Base-by-base conservation (phyloP, 345 rosid genomes). In the Trapa bicornis region DNA sequence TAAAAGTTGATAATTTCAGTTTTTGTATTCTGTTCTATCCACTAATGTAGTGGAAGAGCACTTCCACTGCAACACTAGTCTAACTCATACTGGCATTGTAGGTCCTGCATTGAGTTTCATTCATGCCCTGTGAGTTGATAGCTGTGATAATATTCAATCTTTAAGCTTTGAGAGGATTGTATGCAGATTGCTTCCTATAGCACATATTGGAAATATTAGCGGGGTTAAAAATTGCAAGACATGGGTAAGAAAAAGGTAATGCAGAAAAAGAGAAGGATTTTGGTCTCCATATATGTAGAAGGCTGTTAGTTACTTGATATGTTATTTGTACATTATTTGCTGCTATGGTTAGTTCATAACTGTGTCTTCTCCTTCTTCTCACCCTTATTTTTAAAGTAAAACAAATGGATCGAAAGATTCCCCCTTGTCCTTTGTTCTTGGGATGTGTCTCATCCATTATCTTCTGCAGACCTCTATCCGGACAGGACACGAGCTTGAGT, bases 241-340 rank as follows among this genome's bases (percentile, higher is more conserved):
- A 22, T 22, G 29, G 29, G 29, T 58, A 58, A 32, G 6, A 15
- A 48, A 41, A 70, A 61, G 53, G 36, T 64, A 42, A 47, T 71
- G 75, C 74, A 22, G 72, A 61, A 71, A 71, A 52, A 61, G 66
- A 70, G 52, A 68, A 37, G 47, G 57, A 37, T 38, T 70, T 70
- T 62, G 53, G 65, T 54, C 68, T 54, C 11, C 37, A 61, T 62
- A 54, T 76, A 6, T 37, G 38, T 67, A 35, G 74, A 74, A 70
- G 82, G 72, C 66, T 11, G 42, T 57, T 67, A 65, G 47, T 61
- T 41, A 72, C 14, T 36, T 7, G 50, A 53, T 74, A 64, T 63
- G 72, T 64, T 67, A 66, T 37, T 65, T 82, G 77, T 75, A 68
- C 80, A 73, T 75, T 72, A 65, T 62, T 43, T 60, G 74, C 73